These are phyloP conservation scores for Penstemon eatonii DNA, from an alignment of 257 asterid genomes.

Conservation along the genomic window DNA sequence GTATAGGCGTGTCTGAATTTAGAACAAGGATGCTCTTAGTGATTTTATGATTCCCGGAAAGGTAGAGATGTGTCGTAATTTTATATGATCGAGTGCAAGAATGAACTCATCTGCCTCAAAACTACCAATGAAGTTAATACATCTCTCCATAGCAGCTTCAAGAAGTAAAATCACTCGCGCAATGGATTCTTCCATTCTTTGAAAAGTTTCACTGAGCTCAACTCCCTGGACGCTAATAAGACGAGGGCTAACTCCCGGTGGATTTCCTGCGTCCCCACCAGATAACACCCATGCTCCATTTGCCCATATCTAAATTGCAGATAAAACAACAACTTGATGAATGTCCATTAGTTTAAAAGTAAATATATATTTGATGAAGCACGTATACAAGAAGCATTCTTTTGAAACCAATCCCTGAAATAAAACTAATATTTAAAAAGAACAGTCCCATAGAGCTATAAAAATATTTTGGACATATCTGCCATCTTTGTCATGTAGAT, in stretches of 20 bases:
- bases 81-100: slow-evolving; percentile 79
- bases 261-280: slow-evolving; percentile 79
- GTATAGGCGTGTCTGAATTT: too few relatives aligned
- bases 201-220: slow-evolving; percentile 94
- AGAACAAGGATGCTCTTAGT: slow-evolving; percentile 42
- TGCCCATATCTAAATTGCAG: slow-evolving; percentile 72
- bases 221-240: slow-evolving; percentile 91
- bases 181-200: slow-evolving; percentile 96
- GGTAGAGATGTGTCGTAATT: slow-evolving; percentile 77
- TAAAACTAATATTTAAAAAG: slow-evolving; percentile 10
- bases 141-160: slow-evolving; percentile 96
- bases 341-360: slow-evolving; percentile 13
- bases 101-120: slow-evolving; percentile 92
- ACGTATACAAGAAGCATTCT: neutral
- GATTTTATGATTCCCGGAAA: slow-evolving; percentile 89
- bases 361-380: neutral
- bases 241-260: slow-evolving; percentile 87
- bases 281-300: slow-evolving; percentile 90
- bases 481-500: slow-evolving; percentile 17
- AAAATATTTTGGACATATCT: slow-evolving; percentile 6
- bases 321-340: slow-evolving; percentile 18
- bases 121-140: slow-evolving; percentile 91
- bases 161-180: slow-evolving; percentile 83
- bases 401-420: neutral
- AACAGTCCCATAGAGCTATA: neutral